Percentiles rank a stretch among this genome's conserved stretches.
Conservation (phyloP, 164 flowering plant species). For the Annona cherimola region DNA sequence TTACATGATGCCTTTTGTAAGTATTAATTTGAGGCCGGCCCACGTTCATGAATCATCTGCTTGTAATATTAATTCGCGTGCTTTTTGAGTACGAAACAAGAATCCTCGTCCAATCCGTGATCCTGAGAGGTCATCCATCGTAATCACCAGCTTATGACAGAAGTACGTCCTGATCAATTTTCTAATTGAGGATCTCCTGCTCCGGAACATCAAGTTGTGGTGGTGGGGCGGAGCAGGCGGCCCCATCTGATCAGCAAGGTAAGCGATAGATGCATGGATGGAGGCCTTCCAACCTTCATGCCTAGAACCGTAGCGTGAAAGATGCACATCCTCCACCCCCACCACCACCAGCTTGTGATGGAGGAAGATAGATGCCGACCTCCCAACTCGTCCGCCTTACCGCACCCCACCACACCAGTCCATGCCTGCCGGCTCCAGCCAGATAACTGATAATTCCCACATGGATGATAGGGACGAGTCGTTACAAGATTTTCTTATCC, state of each 20-base stretch:
- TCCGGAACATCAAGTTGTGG: background rate
- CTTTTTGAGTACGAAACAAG: no score
- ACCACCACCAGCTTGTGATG: background rate
- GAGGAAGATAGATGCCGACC: slow-evolving; percentile 16
- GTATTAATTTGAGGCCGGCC: no score
- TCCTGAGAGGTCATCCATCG: background rate
- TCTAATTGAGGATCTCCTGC: background rate
- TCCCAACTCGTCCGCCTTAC: slow-evolving; percentile 8
- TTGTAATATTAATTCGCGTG: no score
- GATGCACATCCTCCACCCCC: background rate
- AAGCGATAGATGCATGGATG: background rate
- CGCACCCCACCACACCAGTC: no score
- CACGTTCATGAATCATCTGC: no score
- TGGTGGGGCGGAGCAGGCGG: background rate
- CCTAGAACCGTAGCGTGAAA: slow-evolving; percentile 8
- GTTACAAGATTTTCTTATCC: no score
- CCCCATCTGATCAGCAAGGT: no score
- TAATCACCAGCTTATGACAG: background rate
- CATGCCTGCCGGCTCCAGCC: background rate
- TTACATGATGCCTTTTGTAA: no score
- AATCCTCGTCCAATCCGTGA: no score
- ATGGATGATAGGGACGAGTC: background rate
- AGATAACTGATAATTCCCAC: background rate
- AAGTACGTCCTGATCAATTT: background rate
- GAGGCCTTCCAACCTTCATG: slow-evolving; percentile 7